Evolutionary conservation across 768 basidiomycete species (phyloP), one percentile per base, ranked within the genome.

Genomic region (Leccinellum albellum): DNA sequence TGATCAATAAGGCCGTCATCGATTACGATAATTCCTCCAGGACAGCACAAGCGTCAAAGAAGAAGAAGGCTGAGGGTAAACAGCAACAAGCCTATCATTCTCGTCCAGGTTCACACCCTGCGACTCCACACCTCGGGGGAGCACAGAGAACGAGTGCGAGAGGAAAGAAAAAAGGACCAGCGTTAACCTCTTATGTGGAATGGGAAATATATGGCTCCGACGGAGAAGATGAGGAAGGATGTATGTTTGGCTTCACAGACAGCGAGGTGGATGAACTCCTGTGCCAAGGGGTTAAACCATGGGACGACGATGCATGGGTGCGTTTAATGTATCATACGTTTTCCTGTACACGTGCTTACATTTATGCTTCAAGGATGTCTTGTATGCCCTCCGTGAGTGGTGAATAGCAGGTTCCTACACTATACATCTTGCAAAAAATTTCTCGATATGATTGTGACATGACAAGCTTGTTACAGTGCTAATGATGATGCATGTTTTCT

Each of bases 221-320:
- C 23, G 44, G 44, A 23, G 37, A n/a, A 4, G 37, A 40, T n/a
- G 37, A 40, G 17, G 44, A 40, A 40, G 44, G 44, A 14, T 20
- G 44, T 14, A 45, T 45, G 44, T 20, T 20, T 45, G 44, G 44
- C 20, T 45, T 45, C 44, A 45, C 44, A 6, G 44, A 13, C 21
- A 45, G 44, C 21, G 44, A 45, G 14, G 44, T 23, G 21, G 44
- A 45, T 13, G 44, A 45, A 15, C 44, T 37, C 37, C 17, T 23
- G 23, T 45, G 44, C 23, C 44, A 45, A 13, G 44, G 44, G 44
- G 44, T 79, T 3, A 79, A 77, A 58, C 77, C 78, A 6, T 78
- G 78, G 76, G 78, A 80, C 10, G 74, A 77, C 7, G 73, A 78
- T 61, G 75, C 77, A 49, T 57, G 64, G 58, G 78, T 78, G 58